Percentiles rank a stretch among this genome's conserved stretches.
Evolutionary conservation across 768 basidiomycete genomes (phyloP).

Genomic region (Tulasnella calospora): DNA sequence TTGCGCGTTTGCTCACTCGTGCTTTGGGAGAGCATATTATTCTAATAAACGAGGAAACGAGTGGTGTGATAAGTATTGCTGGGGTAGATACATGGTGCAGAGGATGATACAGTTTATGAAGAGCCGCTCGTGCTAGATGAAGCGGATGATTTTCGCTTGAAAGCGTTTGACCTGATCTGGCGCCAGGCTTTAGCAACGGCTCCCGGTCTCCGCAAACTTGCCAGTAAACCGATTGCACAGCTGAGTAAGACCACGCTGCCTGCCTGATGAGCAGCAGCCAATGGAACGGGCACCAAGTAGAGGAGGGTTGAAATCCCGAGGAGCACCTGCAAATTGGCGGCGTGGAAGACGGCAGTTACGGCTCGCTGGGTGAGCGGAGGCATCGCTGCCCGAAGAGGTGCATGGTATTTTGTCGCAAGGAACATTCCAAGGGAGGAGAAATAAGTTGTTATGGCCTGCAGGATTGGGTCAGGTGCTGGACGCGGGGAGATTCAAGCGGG

Average conservation of each 20-base stretch:
- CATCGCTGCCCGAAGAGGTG: constrained; percentile 45
- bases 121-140: neutral
- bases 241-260: constrained; percentile 87
- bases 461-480: neutral
- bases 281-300: constrained; percentile 86
- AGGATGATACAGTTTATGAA: neutral
- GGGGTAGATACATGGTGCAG: neutral
- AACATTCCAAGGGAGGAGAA: constrained; percentile 60
- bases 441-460: constrained; percentile 82
- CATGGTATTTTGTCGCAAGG: constrained; percentile 48
- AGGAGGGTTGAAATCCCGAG: constrained; percentile 76
- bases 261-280: constrained; percentile 93
- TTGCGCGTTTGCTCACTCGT: neutral
- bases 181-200: constrained; percentile 48
- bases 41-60: neutral
- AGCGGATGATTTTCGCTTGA: neutral
- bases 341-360: constrained; percentile 58
- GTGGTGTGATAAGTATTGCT: neutral
- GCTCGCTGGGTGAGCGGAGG: constrained; percentile 58
- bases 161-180: neutral
- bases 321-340: constrained; percentile 79
- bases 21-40: neutral
- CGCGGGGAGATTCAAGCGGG: neutral
- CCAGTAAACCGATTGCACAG: constrained; percentile 69
- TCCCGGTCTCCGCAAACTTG: constrained; percentile 66